phyloP scores from a whole-genome alignment of 192 early-diverging fungal genomes.

The Gigaspora rosea region DNA sequence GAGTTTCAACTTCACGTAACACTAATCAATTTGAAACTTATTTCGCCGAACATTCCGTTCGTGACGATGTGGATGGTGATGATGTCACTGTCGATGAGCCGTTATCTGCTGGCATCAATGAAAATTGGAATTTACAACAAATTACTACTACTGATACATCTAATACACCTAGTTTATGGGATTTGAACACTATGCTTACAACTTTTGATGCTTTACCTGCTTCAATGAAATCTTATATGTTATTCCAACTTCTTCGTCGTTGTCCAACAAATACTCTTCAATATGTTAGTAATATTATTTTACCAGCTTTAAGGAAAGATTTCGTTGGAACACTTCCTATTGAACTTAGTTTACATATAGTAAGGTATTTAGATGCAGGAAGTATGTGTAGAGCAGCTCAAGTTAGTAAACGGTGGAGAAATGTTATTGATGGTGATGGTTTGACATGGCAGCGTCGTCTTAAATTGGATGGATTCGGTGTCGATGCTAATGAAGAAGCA shows the following conservation, averaged over 20 bases:
- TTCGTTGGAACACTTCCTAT: constrained; percentile 76
- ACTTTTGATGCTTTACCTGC: constrained; percentile 82
- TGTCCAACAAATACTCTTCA: constrained; percentile 82
- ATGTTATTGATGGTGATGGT: constrained; percentile 72
- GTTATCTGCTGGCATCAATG: constrained; percentile 33
- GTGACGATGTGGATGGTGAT: constrained; percentile 30
- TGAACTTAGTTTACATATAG: constrained; percentile 75
- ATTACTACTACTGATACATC: constrained; percentile 29
- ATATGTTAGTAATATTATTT: constrained; percentile 87
- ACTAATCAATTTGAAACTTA: constrained; percentile 32
- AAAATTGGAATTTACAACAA: constrained; percentile 39
- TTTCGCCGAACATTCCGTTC: constrained; percentile 23
- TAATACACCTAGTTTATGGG: constrained; percentile 46
- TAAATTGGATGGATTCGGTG: constrained; percentile 46
- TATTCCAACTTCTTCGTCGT: constrained; percentile 85
- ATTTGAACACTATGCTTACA: constrained; percentile 55
- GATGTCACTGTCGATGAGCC: constrained; percentile 29
- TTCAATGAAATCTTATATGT: constrained; percentile 80
- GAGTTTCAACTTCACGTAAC: constrained; percentile 7
- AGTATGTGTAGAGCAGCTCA: constrained; percentile 79
- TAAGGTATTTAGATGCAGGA: constrained; percentile 79
- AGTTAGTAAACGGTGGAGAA: constrained; percentile 80
- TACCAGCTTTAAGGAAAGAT: constrained; percentile 90
- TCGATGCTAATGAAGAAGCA: constrained; percentile 44
- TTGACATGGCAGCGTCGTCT: constrained; percentile 52